Percentiles rank a stretch among this genome's conserved stretches.
Evolutionary conservation across 176 grass and related monocot species (phyloP).

Genomic region (Areca catechu): DNA sequence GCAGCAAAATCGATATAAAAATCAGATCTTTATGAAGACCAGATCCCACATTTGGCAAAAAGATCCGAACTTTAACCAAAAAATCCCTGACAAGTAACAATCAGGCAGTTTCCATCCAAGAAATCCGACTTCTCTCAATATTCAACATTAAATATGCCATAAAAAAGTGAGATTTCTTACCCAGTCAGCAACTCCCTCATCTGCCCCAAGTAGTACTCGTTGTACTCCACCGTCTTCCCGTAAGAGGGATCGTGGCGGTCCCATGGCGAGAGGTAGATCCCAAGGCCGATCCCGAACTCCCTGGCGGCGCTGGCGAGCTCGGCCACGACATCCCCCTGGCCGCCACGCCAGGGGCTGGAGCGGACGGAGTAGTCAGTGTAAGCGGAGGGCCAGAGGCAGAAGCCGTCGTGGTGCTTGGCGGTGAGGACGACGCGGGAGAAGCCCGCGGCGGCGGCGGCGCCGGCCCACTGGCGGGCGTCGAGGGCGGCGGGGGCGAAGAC

Average conservation of each 20-base stretch:
- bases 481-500: conserved; percentile 62
- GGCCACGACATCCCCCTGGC: conserved; percentile 60
- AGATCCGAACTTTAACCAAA: no score
- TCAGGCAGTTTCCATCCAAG: no score
- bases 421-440: conserved; percentile 76
- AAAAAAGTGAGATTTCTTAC: conserved; percentile 13
- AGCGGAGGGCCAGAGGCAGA: conserved; percentile 95
- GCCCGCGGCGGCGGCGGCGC: conserved; percentile 40
- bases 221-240: conserved; percentile 61
- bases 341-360: conserved; percentile 56
- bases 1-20: no score
- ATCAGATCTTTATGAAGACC: no score
- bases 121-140: no score
- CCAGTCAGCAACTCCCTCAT: conserved; percentile 84
- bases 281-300: conserved; percentile 46
- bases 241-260: conserved; percentile 79
- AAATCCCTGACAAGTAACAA: no score
- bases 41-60: no score
- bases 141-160: no score
- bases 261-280: conserved; percentile 90
- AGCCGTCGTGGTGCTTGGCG: conserved; percentile 89
- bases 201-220: conserved; percentile 79
- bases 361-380: conserved; percentile 76
- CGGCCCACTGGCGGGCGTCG: conserved; percentile 75
- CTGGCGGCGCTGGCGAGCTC: conserved; percentile 44